Conservation (phyloP, 805 yeast genomes). For the Candida morakotiae region DNA sequence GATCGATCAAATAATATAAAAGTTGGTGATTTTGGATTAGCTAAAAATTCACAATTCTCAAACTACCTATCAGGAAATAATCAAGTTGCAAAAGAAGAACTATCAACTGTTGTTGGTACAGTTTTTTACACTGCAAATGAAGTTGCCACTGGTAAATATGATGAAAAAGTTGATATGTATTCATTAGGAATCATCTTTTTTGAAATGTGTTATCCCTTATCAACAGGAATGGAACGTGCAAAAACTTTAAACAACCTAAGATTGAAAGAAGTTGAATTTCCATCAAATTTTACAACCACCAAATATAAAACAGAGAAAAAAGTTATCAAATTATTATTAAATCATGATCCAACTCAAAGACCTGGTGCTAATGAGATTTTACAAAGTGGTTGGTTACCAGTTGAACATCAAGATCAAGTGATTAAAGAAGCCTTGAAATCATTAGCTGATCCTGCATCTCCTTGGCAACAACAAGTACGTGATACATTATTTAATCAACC, state of each 20-base stretch:
- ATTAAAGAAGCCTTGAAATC: slow-evolving; percentile 85
- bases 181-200: slow-evolving; percentile 92
- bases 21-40: slow-evolving; percentile 96
- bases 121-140: slow-evolving; percentile 90
- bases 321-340: slow-evolving; percentile 62
- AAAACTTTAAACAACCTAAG: slow-evolving; percentile 66
- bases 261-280: slow-evolving; percentile 58
- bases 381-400: slow-evolving; percentile 80
- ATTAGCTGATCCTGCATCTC: slow-evolving; percentile 83
- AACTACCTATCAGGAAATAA: slow-evolving; percentile 34
- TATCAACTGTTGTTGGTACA: slow-evolving; percentile 93
- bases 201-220: slow-evolving; percentile 83
- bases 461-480: slow-evolving; percentile 92
- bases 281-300: slow-evolving; percentile 55
- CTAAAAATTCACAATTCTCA: slow-evolving; percentile 72
- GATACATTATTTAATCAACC: slow-evolving; percentile 83
- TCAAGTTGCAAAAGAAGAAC: slow-evolving; percentile 62
- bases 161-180: slow-evolving; percentile 94
- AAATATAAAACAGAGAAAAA: slow-evolving; percentile 57
- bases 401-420: slow-evolving; percentile 84
- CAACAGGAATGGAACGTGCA: slow-evolving; percentile 94
- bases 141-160: slow-evolving; percentile 74
- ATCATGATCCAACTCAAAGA: slow-evolving; percentile 73
- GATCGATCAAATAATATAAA: slow-evolving; percentile 86
- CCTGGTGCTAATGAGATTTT: slow-evolving; percentile 77